Evolutionary conservation across 179 eudicot species (phyloP), one percentile per base, ranked within the genome.

Genomic region (Sideroxylon spinosum): DNA sequence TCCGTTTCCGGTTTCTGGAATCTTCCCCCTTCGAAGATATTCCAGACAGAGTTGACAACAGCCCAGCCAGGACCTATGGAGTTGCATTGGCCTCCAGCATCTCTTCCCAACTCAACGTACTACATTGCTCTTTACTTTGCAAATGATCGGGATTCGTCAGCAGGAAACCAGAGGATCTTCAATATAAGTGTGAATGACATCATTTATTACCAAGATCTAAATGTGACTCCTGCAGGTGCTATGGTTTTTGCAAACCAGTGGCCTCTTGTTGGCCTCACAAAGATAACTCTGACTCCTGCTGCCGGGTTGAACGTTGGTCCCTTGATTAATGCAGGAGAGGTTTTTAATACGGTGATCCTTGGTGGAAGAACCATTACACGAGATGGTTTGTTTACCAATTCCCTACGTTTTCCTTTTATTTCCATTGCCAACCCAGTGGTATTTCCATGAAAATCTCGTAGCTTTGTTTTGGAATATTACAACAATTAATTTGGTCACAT

Each of bases 121-220:
- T 94, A 89, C 80, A 89, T 96, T 55, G 93, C 98, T 55, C 87
- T 96, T 71, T 96, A 96, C 82, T 96, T 96, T 78, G 97, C 96
- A 6, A 91, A 90, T 78, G 90, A 91, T 80, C 81, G 71, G 23
- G 75, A 59, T 78, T 82, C 91, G 16, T 68, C 81, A 68, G 79
- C 90, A 14, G 84, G 76, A 75, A 82, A 68, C 79, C 56, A 88
- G 50, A 84, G 93, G 78, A 75, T 76, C 61, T 87, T 96, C 79
- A 84, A 85, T 72, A 80, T 96, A 74, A 85, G 77, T 77, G 86
- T 96, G 57, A 96, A 96, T 86, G 90, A 85, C 44, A 84, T 91
- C 49, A 63, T 76, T n/a, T 96, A 85, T 79, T 84, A 84, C 70
- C 79, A 13, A 26, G 76, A 94, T 80, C 80, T 96, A 57, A 91